Evolutionary conservation across 1,284 basidiomycete species (phyloP).

Genomic region (Ganoderma boninense): DNA sequence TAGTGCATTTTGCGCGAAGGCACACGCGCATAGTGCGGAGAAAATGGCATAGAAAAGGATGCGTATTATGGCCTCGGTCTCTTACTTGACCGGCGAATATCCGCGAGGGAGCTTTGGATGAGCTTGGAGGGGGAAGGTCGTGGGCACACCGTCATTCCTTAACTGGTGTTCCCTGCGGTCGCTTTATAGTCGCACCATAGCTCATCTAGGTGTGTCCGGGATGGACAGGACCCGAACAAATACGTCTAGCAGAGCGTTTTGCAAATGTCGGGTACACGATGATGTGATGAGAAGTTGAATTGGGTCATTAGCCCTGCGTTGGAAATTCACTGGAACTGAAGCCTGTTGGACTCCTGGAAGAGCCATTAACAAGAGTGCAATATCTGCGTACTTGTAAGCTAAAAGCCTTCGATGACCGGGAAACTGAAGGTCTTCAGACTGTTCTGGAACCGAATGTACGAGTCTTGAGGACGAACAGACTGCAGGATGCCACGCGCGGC

Average conservation of each 20-base stretch:
- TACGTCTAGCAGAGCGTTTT: neutral
- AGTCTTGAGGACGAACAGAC: neutral
- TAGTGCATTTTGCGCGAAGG: neutral
- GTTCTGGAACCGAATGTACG: neutral
- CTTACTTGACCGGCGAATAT: no score
- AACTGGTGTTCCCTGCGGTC: neutral
- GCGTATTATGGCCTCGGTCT: neutral
- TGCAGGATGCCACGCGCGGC: neutral
- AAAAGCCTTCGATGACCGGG: neutral
- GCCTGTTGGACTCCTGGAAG: neutral
- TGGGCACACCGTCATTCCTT: neutral
- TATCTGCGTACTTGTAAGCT: neutral
- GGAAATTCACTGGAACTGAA: neutral
- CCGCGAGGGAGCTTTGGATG: no score
- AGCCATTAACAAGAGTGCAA: neutral
- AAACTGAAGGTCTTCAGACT: neutral
- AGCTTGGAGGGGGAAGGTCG: neutral
- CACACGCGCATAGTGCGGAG: neutral
- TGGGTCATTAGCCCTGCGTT: neutral
- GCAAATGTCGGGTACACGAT: neutral
- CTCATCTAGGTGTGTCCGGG: neutral
- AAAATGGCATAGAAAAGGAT: neutral
- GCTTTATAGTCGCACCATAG: neutral
- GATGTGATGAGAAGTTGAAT: neutral
- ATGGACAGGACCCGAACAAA: neutral